Conservation (phyloP, 2,329 filamentous ascomycete genomes). For the Fusarium subglutinans region DNA sequence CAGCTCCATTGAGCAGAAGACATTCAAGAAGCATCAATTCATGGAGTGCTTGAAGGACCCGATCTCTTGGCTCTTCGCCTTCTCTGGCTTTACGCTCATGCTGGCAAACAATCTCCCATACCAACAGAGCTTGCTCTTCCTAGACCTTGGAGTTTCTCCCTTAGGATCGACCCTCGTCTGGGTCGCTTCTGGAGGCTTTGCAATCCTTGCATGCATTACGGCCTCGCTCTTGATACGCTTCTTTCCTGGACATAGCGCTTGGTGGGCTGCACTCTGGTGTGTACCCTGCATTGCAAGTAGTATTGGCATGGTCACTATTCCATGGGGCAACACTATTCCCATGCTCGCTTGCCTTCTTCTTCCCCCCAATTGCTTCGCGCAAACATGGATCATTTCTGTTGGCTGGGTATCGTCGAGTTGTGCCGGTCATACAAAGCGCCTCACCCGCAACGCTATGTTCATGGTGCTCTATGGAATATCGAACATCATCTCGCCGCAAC, state of each 20-base stretch:
- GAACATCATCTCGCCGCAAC: slow-evolving; percentile 28
- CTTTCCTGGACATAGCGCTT: slow-evolving; percentile 31
- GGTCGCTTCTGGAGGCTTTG: neutral
- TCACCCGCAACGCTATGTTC: neutral
- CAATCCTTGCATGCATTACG: slow-evolving; percentile 13
- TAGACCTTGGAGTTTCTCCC: neutral
- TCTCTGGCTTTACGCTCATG: neutral
- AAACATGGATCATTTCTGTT: neutral
- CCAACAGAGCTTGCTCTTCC: neutral
- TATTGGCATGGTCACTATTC: slow-evolving; percentile 12
- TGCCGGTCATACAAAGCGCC: neutral
- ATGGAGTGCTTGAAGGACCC: neutral
- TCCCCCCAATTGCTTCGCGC: neutral
- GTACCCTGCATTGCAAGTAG: slow-evolving; percentile 33
- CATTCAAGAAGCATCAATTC: neutral
- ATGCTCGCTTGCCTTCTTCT: neutral
- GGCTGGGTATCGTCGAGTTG: neutral
- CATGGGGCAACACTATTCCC: neutral
- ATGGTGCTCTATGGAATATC: slow-evolving; percentile 1
- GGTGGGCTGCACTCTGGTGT: slow-evolving; percentile 35
- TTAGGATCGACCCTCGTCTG: neutral
- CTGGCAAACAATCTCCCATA: neutral
- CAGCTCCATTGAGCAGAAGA: neutral
- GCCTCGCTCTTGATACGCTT: slow-evolving; percentile 27
- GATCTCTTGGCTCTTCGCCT: neutral